Conservation (phyloP, 2,329 filamentous ascomycete species). For the Pseudogymnoascus sp. region DNA sequence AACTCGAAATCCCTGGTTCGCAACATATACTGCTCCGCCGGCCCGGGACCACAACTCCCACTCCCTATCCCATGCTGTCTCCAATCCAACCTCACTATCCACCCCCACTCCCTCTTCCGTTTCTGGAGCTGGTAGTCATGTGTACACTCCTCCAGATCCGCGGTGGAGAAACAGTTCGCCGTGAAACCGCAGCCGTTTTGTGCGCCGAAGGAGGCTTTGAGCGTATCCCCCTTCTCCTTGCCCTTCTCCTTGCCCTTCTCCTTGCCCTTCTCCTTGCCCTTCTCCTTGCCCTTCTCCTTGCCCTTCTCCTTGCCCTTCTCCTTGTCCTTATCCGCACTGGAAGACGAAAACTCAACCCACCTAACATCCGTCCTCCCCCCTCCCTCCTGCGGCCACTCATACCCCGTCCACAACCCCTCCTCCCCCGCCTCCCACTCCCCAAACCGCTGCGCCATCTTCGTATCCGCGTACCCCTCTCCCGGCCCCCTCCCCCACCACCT, state of each 20-base stretch:
- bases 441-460: conserved; percentile 51
- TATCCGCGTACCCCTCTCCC: conserved; percentile 59
- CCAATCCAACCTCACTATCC: conserved; percentile 51
- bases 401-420: conserved; percentile 46
- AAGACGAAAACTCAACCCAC: conserved; percentile 43
- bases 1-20: conserved; percentile 24
- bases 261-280: too few species aligned
- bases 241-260: conserved; percentile 13
- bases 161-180: conserved; percentile 45
- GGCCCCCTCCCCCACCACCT: conserved; percentile 61
- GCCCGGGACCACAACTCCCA: conserved; percentile 53
- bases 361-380: conserved; percentile 57
- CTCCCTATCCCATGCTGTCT: conserved; percentile 55
- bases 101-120: conserved; percentile 43
- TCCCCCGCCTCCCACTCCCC: conserved; percentile 41
- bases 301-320: background rate
- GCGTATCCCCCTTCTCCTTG: conserved; percentile 26
- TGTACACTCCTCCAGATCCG: conserved; percentile 43
- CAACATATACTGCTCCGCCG: conserved; percentile 42
- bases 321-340: too few species aligned
- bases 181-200: conserved; percentile 47
- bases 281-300: conserved; percentile 15
- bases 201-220: conserved; percentile 39
- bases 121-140: conserved; percentile 54
- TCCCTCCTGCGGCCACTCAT: conserved; percentile 61